Evolutionary conservation across 2,329 filamentous ascomycete species (phyloP), one percentile per base, ranked within the genome.

Genomic region (Colletotrichum sp.): DNA sequence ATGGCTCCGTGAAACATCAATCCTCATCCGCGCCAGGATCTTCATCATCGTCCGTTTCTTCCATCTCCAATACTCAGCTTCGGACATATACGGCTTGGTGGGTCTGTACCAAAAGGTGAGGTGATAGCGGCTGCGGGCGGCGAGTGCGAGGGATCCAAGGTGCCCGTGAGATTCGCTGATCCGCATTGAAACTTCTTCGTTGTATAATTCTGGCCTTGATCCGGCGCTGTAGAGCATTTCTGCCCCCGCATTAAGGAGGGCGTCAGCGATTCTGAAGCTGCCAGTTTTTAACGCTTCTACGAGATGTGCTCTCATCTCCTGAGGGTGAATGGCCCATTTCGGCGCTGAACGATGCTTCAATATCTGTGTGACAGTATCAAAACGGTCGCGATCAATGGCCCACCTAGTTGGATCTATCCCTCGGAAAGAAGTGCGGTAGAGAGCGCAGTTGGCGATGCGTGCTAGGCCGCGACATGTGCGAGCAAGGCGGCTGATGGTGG

Each of bases 31-130:
- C 9, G 9, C 26, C 4, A 65, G 13, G 2, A 65, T 57, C 10
- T 57, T 64, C 26, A 30, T 12, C 69, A 71, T 71, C 12, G 16
- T 13, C n/a, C 21, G 4, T 5, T 30, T 57, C 57, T 65, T 57
- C 59, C 59, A 55, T 9, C 16, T 36, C 69, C 69, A 71, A 13
- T 64, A 71, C 21, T 55, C 39, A 8, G 18, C 26, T 15, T 71
- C 69, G 5, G 69, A 64, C 2, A 3, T 4, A 21, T 57, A 71
- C 13, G 28, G n/a, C 16, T 21, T 9, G 21, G 18, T 26, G 3
- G 60, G 26, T n/a, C 5, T 39, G 60, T 57, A 39, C 10, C 60
- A n/a, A 13, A 64, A 26, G 9, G 39, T 21, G n/a, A 36, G 26
- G 21, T 71, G 39, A 7, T 64, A 65, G 5, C 69, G n/a, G 6